phyloP scores from a whole-genome alignment of 352 stramenopile genomes.

The Phytophthora foliorum region DNA sequence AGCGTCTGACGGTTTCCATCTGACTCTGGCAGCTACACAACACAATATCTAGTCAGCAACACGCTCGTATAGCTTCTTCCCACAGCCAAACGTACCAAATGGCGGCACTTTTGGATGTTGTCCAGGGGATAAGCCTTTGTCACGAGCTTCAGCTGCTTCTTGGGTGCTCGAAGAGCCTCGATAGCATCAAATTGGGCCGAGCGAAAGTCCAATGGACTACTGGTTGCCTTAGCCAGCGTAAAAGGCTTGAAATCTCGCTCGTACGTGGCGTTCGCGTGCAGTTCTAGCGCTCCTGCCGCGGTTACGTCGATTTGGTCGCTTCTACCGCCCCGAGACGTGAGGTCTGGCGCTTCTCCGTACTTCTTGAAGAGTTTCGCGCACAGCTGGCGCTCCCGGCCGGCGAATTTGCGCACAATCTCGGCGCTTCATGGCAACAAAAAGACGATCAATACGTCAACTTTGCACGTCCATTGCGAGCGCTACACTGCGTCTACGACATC shows the following conservation, averaged over 20 bases:
- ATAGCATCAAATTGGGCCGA: slow-evolving; percentile 63
- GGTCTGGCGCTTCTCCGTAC: slow-evolving; percentile 66
- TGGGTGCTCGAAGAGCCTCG: slow-evolving; percentile 45
- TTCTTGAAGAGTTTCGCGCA: slow-evolving; percentile 84
- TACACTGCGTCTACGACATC: background rate
- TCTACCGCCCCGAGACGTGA: slow-evolving; percentile 15
- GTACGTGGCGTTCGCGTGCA: slow-evolving; percentile 36
- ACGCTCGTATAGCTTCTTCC: background rate
- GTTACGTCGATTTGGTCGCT: background rate
- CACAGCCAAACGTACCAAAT: slow-evolving; percentile 53
- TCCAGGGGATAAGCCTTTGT: slow-evolving; percentile 68
- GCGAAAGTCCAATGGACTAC: slow-evolving; percentile 59
- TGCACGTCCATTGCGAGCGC: background rate
- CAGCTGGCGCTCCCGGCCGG: slow-evolving; percentile 64
- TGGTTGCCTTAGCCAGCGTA: slow-evolving; percentile 11
- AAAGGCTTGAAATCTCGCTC: slow-evolving; percentile 47
- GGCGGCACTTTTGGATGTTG: slow-evolving; percentile 90
- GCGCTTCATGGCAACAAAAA: slow-evolving; percentile 38
- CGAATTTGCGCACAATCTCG: slow-evolving; percentile 81
- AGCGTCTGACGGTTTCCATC: slow-evolving; percentile 64
- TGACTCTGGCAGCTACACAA: slow-evolving; percentile 67
- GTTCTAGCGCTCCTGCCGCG: background rate
- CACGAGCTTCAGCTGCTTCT: slow-evolving; percentile 36
- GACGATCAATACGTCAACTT: slow-evolving; percentile 9
- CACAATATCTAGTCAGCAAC: background rate